Conservation (phyloP, 139 green algal genomes). For the Chlorella sp. region DNA sequence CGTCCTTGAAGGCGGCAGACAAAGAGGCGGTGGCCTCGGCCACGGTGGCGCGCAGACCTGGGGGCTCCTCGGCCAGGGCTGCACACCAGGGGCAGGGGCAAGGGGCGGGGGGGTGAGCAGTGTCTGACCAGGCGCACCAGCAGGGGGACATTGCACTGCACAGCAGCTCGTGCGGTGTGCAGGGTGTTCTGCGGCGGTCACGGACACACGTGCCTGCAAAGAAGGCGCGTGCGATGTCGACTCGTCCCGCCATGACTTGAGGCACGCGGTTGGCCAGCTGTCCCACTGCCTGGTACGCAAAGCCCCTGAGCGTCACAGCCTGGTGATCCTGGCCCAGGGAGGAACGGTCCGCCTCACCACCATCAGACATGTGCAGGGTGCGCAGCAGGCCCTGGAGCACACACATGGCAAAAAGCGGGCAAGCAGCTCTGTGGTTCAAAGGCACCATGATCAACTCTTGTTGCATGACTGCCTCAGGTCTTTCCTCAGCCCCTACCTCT, state of each 20-base stretch:
- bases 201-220: no score
- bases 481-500: slow-evolving; percentile 27
- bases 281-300: slow-evolving; percentile 66
- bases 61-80: slow-evolving; percentile 48
- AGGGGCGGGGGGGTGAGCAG: not conserved
- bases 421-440: no score
- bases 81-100: slow-evolving; percentile 2
- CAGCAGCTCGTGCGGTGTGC: no score
- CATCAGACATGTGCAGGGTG: slow-evolving; percentile 33
- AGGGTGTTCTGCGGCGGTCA: no score
- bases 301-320: slow-evolving; percentile 52
- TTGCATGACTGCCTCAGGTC: no score
- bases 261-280: slow-evolving; percentile 53
- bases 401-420: no score
- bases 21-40: slow-evolving; percentile 59
- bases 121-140: no score
- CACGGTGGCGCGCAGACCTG: slow-evolving; percentile 58
- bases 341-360: not conserved
- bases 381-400: slow-evolving; percentile 30
- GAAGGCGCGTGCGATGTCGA: slow-evolving; percentile 46
- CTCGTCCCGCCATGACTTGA: slow-evolving; percentile 32
- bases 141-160: no score
- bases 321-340: slow-evolving; percentile 20
- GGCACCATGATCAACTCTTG: no score
- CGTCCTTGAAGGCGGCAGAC: slow-evolving; percentile 38